Percentiles rank a stretch among this genome's conserved stretches.
These are phyloP conservation scores for Hyaloperonospora arabidopsidis DNA, from an alignment of 352 stramenopile species.

Conservation along the genomic window DNA sequence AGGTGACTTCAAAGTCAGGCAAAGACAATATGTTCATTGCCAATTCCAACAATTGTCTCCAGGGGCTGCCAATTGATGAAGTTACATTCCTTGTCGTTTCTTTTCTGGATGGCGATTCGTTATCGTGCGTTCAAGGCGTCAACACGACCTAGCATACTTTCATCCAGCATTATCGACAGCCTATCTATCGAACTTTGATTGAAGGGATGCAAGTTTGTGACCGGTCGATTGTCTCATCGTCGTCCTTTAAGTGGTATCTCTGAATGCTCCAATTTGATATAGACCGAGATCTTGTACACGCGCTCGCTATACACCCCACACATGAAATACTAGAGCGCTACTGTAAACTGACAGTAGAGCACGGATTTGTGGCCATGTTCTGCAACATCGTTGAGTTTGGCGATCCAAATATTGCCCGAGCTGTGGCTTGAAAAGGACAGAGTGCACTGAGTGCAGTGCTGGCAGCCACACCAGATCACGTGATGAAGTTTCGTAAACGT, in stretches of 20 bases:
- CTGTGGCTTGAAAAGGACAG: conserved; percentile 49
- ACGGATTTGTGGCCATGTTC: conserved; percentile 74
- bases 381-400: conserved; percentile 67
- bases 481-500: conserved; percentile 48
- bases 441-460: conserved; percentile 60
- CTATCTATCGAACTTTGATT: conserved; percentile 36
- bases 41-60: conserved; percentile 14
- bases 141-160: conserved; percentile 36
- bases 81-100: conserved; percentile 45
- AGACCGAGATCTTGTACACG: conserved; percentile 43
- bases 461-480: conserved; percentile 44
- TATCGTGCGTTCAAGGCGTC: conserved; percentile 37
- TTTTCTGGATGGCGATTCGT: conserved; percentile 42
- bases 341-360: conserved; percentile 37
- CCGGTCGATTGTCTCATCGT: conserved; percentile 35
- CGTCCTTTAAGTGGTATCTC: conserved; percentile 48
- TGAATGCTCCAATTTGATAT: conserved; percentile 36
- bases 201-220: conserved; percentile 26
- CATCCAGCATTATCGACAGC: conserved; percentile 30
- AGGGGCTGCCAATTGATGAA: conserved; percentile 32
- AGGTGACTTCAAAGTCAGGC: not conserved
- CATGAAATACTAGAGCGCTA: conserved; percentile 48
- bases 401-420: conserved; percentile 42
- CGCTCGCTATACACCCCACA: conserved; percentile 26
- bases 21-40: not conserved